Conservation (phyloP, 2,329 filamentous ascomycete species). For the Plenodomus biglobosus region DNA sequence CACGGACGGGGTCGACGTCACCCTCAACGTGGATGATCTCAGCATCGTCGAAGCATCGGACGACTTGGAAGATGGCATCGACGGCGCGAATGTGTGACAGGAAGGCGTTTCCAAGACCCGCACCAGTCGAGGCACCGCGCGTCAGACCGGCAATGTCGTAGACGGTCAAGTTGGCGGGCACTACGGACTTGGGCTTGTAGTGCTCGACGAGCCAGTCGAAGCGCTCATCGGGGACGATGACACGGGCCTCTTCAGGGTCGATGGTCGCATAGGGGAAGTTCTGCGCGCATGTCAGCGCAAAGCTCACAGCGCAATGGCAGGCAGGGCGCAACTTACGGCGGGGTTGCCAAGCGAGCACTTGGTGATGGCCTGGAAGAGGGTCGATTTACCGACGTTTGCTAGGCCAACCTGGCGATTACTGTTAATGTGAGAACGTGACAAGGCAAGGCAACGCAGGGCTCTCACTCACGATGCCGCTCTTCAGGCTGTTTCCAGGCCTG, state of each 20-base stretch:
- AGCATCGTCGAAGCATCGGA: constrained; percentile 96
- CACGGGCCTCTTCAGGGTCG: constrained; percentile 95
- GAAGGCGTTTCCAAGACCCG: constrained; percentile 96
- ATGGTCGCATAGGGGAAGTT: constrained; percentile 99
- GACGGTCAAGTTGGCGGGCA: constrained; percentile 97
- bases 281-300: constrained; percentile 48
- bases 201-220: constrained; percentile 95
- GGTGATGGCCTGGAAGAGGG: constrained; percentile 98
- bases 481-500: constrained; percentile 94
- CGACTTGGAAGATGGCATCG: constrained; percentile 96
- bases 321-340: constrained; percentile 63
- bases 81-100: constrained; percentile 97
- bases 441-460: constrained; percentile 40
- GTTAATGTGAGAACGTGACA: constrained; percentile 47
- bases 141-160: constrained; percentile 99
- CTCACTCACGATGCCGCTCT: constrained; percentile 95
- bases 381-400: constrained; percentile 99
- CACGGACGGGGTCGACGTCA: constrained; percentile 91
- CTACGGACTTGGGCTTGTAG: constrained; percentile 95
- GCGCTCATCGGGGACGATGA: constrained; percentile 92
- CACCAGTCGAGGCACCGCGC: constrained; percentile 92
- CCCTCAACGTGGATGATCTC: constrained; percentile 99
- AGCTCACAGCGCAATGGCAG: background rate
- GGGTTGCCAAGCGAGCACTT: constrained; percentile 97
- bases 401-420: constrained; percentile 76